Evolutionary conservation across 2,329 filamentous ascomycete genomes (phyloP).

Genomic region (Beauveria sp.): DNA sequence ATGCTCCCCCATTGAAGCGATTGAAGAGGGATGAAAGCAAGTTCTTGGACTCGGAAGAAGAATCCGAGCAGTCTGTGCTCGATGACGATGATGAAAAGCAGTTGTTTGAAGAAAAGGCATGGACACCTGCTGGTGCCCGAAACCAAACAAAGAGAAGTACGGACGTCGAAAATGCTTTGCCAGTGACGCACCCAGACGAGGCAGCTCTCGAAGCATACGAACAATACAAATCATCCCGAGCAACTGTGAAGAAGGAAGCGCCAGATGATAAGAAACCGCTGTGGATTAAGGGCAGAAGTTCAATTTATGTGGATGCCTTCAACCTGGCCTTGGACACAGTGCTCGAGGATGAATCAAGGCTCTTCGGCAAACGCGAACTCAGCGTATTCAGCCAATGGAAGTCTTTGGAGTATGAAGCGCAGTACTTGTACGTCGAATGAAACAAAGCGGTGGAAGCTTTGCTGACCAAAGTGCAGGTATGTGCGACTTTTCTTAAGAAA

Average conservation of each 20-base stretch:
- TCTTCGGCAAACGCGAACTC: constrained; percentile 76
- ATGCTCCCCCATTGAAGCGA: constrained; percentile 22
- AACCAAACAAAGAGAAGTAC: constrained; percentile 18
- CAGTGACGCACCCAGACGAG: constrained; percentile 56
- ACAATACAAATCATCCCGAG: constrained; percentile 52
- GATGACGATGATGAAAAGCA: constrained; percentile 18
- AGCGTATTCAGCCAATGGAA: constrained; percentile 72
- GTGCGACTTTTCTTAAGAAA: constrained; percentile 91
- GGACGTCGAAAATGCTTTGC: constrained; percentile 50
- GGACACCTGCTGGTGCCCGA: constrained; percentile 5
- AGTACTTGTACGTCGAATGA: constrained; percentile 65
- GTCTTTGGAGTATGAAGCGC: constrained; percentile 68
- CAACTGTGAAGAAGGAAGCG: constrained; percentile 28
- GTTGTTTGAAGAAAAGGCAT: constrained; percentile 16
- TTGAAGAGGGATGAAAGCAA: constrained; percentile 21
- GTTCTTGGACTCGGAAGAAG: constrained; percentile 18
- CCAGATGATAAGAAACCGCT: constrained; percentile 30
- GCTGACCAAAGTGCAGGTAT: constrained; percentile 49
- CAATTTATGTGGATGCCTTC: constrained; percentile 96
- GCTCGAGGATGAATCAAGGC: constrained; percentile 75
- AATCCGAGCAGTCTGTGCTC: constrained; percentile 16
- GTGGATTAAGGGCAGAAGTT: constrained; percentile 74
- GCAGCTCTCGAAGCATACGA: constrained; percentile 78
- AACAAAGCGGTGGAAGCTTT: background rate
- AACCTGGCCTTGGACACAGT: constrained; percentile 88